Base-by-base conservation (phyloP, 495 filamentous ascomycete species). In the Endocarpon pusillum region DNA sequence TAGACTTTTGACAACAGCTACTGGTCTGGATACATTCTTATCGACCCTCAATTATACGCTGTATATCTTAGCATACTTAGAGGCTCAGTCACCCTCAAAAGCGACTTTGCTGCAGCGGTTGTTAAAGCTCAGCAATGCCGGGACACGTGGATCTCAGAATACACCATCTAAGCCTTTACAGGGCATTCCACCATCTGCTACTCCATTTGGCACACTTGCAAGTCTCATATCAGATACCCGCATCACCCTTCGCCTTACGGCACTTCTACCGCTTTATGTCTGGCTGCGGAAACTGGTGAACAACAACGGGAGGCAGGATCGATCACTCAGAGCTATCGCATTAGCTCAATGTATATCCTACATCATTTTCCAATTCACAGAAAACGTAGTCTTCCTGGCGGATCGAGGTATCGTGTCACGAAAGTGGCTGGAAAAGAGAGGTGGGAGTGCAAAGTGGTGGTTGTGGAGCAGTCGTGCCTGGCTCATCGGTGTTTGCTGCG, bases 371-470 rank as follows among this genome's bases (percentile, higher is more conserved):
- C 87, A 94, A 54, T 48, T 63, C 7, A 65, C 92, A 20, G 87
- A 96, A 62, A 94, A 94, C 52, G 71, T 64, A 4, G 78, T 76
- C 6, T 93, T 79, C 57, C 64, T 96, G 6, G 67, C 75, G 3
- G 49, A 57, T 15, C 80, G 82, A 43, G 70, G 71, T 12, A 32
- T 64, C 0, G 33, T 57, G 5, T 17, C 28, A n/a, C 28, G 28
- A n/a, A n/a, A 17, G 12, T n/a, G 28, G 5, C 8, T 12, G 8
- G 23, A 8, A 8, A 31, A 5, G 7, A 17, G 7, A 5, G 28
- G 4, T 17, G 28, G 28, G 7, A 31, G 12, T 5, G 28, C 12
- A 5, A n/a, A 17, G 5, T 17, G 14, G 5, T 31, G 28, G 28
- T 17, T 31, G 5, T 7, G 4, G 12, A 17, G 12, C 12, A 15